Conservation (phyloP, 306 rosid species). For the Dalbergia cochinchinensis region DNA sequence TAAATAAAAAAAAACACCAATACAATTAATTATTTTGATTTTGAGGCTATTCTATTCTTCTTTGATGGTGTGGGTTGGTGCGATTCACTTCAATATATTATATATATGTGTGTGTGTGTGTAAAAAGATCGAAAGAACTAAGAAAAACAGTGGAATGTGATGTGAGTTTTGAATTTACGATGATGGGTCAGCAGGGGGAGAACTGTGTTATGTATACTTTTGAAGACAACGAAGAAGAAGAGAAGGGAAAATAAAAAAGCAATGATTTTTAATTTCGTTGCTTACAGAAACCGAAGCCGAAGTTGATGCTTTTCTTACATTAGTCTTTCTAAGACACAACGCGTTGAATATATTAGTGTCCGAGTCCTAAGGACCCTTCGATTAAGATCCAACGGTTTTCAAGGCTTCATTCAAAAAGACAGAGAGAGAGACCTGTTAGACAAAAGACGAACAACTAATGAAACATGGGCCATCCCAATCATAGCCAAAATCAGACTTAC, state of each 20-base stretch:
- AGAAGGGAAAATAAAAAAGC: neutral
- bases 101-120: too few relatives aligned
- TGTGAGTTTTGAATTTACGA: conserved; percentile 3
- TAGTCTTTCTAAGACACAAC: conserved; percentile 23
- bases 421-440: neutral
- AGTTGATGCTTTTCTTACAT: conserved; percentile 43
- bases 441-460: too few relatives aligned
- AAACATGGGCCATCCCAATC: too few relatives aligned
- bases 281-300: conserved; percentile 29
- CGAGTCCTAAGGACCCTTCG: conserved; percentile 33
- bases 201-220: neutral
- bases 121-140: neutral
- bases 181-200: conserved; percentile 26
- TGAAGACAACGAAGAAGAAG: conserved; percentile 23
- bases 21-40: neutral
- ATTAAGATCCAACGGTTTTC: conserved; percentile 43
- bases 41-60: conserved; percentile 6
- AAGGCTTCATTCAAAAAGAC: conserved; percentile 12
- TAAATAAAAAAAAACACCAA: neutral
- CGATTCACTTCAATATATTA: conserved; percentile 4
- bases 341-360: neutral
- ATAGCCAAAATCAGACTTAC: too few relatives aligned
- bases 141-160: conserved; percentile 2
- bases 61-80: neutral
- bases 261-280: conserved; percentile 32